Percentiles rank a stretch among this genome's conserved stretches.
phyloP scores from a whole-genome alignment of 495 filamentous ascomycete species.

The Neurospora sp. region DNA sequence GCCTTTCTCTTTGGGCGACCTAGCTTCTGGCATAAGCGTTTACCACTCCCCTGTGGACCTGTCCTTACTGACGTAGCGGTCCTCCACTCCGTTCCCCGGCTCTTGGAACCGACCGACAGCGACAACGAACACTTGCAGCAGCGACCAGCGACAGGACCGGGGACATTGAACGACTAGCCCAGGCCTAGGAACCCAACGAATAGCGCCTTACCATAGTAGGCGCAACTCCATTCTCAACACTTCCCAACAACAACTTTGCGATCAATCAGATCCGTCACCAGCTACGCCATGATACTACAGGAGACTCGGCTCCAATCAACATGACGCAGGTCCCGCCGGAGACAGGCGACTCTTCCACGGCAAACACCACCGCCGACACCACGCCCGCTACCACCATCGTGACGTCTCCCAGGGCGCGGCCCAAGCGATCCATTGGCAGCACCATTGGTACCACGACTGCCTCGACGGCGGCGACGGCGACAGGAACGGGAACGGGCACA shows the following conservation, averaged over 20 bases:
- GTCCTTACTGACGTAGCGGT: background rate
- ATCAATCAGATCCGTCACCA: background rate
- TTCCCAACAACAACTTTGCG: conserved; percentile 1
- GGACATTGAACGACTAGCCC: background rate
- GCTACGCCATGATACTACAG: conserved; percentile 19
- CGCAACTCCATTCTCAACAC: background rate
- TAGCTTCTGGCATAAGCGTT: background rate
- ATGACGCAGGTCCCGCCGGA: conserved; percentile 38
- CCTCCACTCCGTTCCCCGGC: background rate
- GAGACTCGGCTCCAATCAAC: conserved; percentile 15
- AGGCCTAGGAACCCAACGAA: background rate
- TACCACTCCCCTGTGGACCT: background rate
- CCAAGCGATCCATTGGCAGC: background rate
- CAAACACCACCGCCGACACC: background rate
- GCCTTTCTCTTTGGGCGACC: background rate
- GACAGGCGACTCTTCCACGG: conserved; percentile 20
- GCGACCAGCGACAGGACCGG: background rate
- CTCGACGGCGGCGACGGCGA: background rate
- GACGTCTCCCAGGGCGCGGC: background rate
- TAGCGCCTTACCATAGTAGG: background rate
- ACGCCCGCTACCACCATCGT: background rate
- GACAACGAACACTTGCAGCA: background rate
- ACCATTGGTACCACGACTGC: background rate
- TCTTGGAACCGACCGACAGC: background rate
- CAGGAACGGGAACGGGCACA: background rate